Evolutionary conservation across 805 yeast genomes (phyloP).

Genomic region (Starmerella apicola): DNA sequence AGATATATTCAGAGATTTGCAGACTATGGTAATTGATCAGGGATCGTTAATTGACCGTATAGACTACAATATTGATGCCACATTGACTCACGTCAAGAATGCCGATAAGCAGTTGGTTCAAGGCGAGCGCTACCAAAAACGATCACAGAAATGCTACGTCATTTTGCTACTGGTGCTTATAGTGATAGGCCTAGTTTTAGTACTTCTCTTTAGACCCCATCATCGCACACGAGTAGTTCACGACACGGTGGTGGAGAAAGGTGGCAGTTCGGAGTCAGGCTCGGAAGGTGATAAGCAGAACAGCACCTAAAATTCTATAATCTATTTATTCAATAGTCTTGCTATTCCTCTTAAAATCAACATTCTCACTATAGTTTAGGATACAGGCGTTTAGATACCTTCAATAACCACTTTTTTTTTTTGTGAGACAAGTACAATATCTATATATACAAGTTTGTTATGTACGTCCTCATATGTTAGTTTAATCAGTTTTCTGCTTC

Average conservation of each 20-base stretch:
- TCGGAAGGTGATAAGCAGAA: background rate
- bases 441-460: too few relatives aligned
- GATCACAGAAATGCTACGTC: conserved; percentile 82
- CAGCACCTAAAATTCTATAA: background rate
- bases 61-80: conserved; percentile 76
- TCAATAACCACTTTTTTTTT: too few relatives aligned
- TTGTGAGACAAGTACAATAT: too few relatives aligned
- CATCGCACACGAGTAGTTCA: conserved; percentile 10
- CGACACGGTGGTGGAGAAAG: background rate
- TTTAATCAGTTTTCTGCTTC: too few relatives aligned
- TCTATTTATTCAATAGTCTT: background rate
- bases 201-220: conserved; percentile 48
- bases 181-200: conserved; percentile 56
- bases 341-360: too few relatives aligned
- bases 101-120: conserved; percentile 67
- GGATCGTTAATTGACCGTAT: conserved; percentile 89
- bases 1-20: conserved; percentile 86
- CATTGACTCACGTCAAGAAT: conserved; percentile 59
- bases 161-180: conserved; percentile 61
- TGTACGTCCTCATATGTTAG: too few relatives aligned
- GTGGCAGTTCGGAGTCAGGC: background rate
- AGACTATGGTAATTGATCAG: conserved; percentile 82
- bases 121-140: conserved; percentile 72
- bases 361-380: too few relatives aligned
- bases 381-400: too few relatives aligned